Evolutionary conservation across 2,329 filamentous ascomycete species (phyloP).

Genomic region (Colletotrichum tropicale): DNA sequence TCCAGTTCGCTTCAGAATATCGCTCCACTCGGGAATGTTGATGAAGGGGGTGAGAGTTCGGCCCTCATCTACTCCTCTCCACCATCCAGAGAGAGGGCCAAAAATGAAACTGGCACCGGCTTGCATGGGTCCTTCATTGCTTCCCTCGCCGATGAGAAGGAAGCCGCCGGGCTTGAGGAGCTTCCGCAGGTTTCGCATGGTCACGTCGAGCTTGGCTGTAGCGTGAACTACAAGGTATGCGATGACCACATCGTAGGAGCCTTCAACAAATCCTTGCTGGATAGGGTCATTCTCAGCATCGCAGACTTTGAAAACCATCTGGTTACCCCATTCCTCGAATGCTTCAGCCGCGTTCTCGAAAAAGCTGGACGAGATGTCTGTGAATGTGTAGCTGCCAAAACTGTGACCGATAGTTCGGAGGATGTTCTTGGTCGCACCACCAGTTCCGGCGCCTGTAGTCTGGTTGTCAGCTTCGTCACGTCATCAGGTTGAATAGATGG

Average conservation of each 20-base stretch:
- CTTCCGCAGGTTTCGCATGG: slow-evolving; percentile 24
- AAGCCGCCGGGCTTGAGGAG: slow-evolving; percentile 36
- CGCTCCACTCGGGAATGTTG: neutral
- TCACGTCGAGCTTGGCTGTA: slow-evolving; percentile 23
- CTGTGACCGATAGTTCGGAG: slow-evolving; percentile 5
- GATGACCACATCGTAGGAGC: slow-evolving; percentile 30
- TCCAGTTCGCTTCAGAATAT: neutral
- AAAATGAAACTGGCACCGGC: slow-evolving; percentile 26
- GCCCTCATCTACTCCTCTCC: slow-evolving; percentile 26
- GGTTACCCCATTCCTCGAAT: slow-evolving; percentile 16
- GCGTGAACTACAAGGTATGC: slow-evolving; percentile 33
- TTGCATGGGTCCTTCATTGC: neutral
- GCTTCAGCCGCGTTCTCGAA: slow-evolving; percentile 27
- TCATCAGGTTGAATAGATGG: neutral
- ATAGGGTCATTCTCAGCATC: slow-evolving; percentile 31
- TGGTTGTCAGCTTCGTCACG: neutral
- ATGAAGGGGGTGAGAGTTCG: neutral
- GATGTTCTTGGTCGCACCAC: slow-evolving; percentile 25
- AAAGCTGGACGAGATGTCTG: slow-evolving; percentile 24
- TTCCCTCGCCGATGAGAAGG: slow-evolving; percentile 20
- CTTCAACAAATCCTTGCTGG: slow-evolving; percentile 29
- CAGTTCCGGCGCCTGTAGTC: slow-evolving; percentile 44
- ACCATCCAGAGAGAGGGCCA: slow-evolving; percentile 33
- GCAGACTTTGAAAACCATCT: slow-evolving; percentile 25
- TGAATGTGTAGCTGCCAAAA: slow-evolving; percentile 24